phyloP scores from a whole-genome alignment of 768 basidiomycete genomes.

The Tremella yokohamensis region DNA sequence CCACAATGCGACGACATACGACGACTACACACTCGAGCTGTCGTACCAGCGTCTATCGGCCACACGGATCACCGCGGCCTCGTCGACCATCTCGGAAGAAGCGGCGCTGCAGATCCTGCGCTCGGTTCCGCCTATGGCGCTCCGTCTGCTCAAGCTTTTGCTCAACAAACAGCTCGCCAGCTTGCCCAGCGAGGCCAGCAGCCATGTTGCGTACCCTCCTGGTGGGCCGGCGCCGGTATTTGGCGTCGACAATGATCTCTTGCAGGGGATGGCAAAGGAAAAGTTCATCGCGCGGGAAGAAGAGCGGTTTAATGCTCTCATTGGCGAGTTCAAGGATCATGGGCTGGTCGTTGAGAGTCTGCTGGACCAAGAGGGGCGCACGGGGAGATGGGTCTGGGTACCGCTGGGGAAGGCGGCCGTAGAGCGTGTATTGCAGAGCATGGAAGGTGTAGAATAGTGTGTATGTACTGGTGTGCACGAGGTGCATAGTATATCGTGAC shows the following conservation, averaged over 20 bases:
- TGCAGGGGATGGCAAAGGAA: constrained; percentile 61
- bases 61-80: constrained; percentile 38
- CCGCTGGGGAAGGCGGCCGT: constrained; percentile 76
- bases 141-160: constrained; percentile 73
- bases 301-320: constrained; percentile 70
- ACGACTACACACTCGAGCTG: constrained; percentile 74
- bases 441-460: constrained; percentile 33
- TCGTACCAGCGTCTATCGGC: constrained; percentile 41
- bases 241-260: constrained; percentile 51
- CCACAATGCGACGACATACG: constrained; percentile 86
- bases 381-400: constrained; percentile 73
- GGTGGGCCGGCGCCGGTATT: constrained; percentile 68
- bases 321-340: constrained; percentile 91
- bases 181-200: constrained; percentile 51
- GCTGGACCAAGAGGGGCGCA: constrained; percentile 53
- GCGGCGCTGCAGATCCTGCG: constrained; percentile 75
- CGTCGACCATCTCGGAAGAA: constrained; percentile 58
- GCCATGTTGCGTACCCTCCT: constrained; percentile 54
- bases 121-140: constrained; percentile 81
- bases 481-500: too few species aligned
- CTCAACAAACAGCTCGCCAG: constrained; percentile 65
- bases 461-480: constrained; percentile 18
- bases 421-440: constrained; percentile 46
- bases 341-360: constrained; percentile 63
- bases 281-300: constrained; percentile 87